Evolutionary conservation across 768 basidiomycete species (phyloP).

Genomic region (Epithele typhae): DNA sequence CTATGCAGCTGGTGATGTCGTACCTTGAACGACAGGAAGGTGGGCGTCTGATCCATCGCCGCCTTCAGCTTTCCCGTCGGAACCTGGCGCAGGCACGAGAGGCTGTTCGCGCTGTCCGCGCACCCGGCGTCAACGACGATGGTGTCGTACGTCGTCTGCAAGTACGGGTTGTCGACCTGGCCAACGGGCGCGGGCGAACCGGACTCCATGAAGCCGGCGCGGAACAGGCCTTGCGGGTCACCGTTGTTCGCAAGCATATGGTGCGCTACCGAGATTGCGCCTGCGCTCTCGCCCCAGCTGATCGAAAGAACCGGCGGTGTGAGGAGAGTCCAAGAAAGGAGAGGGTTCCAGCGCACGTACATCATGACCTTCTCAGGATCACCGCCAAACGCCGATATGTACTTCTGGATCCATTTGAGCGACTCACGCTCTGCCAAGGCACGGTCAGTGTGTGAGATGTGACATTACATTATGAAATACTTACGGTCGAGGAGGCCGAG

Average conservation of each 20-base stretch:
- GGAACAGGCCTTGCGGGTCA: constrained; percentile 19
- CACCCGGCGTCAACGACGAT: constrained; percentile 40
- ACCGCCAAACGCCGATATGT: constrained; percentile 39
- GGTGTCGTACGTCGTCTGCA: constrained; percentile 37
- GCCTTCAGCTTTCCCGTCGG: constrained; percentile 27
- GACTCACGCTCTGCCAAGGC: constrained; percentile 29
- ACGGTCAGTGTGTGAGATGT: background rate
- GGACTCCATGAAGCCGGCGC: constrained; percentile 34
- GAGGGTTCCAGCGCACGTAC: constrained; percentile 10
- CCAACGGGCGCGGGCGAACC: constrained; percentile 1
- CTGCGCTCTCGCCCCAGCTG: constrained; percentile 34
- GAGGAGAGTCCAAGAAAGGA: background rate
- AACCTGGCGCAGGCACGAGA: constrained; percentile 39
- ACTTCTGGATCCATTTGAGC: constrained; percentile 38
- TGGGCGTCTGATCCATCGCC: constrained; percentile 31
- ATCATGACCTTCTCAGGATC: constrained; percentile 42
- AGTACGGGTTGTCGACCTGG: constrained; percentile 9
- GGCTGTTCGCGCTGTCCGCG: constrained; percentile 27
- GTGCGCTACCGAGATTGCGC: constrained; percentile 28
- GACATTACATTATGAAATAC: constrained; percentile 11
- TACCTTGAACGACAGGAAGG: constrained; percentile 28
- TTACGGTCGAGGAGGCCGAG: constrained; percentile 36
- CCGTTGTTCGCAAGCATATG: constrained; percentile 24
- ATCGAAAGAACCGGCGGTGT: background rate
- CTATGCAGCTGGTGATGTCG: constrained; percentile 31